Evolutionary conservation across 2,329 filamentous ascomycete species (phyloP), one percentile per base, ranked within the genome.

Genomic region (Xylariomycetidae sp.): DNA sequence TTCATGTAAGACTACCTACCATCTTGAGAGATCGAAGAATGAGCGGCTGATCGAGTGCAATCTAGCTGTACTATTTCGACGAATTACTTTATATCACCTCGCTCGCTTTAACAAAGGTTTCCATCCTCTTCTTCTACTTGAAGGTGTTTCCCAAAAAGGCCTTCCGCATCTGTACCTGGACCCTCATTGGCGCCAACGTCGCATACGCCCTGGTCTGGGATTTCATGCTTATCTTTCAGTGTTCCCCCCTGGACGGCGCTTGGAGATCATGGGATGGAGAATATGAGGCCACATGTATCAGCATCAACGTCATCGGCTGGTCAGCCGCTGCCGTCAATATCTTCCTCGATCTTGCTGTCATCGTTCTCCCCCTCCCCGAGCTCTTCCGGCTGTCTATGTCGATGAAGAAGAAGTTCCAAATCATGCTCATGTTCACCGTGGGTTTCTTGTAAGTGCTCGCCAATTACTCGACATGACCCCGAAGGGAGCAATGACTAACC

Each of bases 91-190:
- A 56, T 27, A 47, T 54, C 17, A 42, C 47, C 4, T 41, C 48
- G 11, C 40, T 61, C 5, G 41, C 53, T 27, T 31, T 59, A 12
- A 56, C 53, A 11, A 61, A 61, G 36, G 47, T 60, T 12, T 59
- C 56, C n/a, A 59, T 62, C 23, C 48, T 62, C 8, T 51, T 56
- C 25, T 60, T 61, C 37, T 62, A 62, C 42, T 46, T 59, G 22
- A 51, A 52, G 22, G 46, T 62, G 26, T 60, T 61, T 31, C 53
- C 54, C 26, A 46, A 52, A 25, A 35, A 36, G 12, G 38, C 38
- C 9, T 49, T 58, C 33, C 49, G 52, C 27, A 45, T 44, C 30
- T 34, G 36, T 12, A 37, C 43, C 16, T 59, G 41, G 23, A 27
- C 29, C 12, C 44, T 60, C n/a, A 57, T 60, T 20, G 43, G 26